These are phyloP conservation scores for Neurospora sp. DNA, from an alignment of 495 filamentous ascomycete species.

Conservation along the genomic window DNA sequence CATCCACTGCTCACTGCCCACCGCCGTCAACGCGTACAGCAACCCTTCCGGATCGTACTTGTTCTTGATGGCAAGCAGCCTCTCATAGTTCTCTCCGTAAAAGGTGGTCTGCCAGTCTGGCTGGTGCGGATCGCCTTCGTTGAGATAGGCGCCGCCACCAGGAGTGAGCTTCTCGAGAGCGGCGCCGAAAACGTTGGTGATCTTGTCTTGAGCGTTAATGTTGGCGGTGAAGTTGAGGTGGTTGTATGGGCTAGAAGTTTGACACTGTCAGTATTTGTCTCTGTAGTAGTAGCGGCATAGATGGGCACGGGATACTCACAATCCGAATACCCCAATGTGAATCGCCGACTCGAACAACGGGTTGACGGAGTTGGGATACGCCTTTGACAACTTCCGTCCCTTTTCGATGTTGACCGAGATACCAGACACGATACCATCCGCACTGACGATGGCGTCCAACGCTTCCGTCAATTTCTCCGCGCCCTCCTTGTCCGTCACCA, in stretches of 20 bases:
- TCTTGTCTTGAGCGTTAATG: neutral
- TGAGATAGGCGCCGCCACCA: conserved; percentile 34
- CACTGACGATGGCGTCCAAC: neutral
- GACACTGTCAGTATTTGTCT: neutral
- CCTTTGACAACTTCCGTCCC: neutral
- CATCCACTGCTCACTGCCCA: conserved; percentile 45
- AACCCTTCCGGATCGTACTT: conserved; percentile 43
- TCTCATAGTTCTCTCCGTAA: conserved; percentile 45
- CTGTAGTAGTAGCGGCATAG: no score
- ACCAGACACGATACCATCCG: neutral
- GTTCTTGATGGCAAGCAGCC: conserved; percentile 42
- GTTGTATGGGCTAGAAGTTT: neutral
- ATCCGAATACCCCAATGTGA: neutral
- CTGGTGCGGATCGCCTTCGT: conserved; percentile 45
- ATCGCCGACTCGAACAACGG: neutral
- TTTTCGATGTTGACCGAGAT: neutral
- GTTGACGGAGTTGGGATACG: neutral
- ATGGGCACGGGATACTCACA: neutral
- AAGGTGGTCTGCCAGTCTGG: conserved; percentile 50
- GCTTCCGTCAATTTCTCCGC: neutral
- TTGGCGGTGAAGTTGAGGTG: neutral
- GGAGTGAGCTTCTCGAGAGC: conserved; percentile 18
- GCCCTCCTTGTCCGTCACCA: neutral
- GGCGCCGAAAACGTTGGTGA: conserved; percentile 11
- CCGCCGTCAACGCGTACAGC: conserved; percentile 45